These are phyloP conservation scores for Ogataea paraovalis DNA, from an alignment of 805 yeast genomes.

Conservation along the genomic window DNA sequence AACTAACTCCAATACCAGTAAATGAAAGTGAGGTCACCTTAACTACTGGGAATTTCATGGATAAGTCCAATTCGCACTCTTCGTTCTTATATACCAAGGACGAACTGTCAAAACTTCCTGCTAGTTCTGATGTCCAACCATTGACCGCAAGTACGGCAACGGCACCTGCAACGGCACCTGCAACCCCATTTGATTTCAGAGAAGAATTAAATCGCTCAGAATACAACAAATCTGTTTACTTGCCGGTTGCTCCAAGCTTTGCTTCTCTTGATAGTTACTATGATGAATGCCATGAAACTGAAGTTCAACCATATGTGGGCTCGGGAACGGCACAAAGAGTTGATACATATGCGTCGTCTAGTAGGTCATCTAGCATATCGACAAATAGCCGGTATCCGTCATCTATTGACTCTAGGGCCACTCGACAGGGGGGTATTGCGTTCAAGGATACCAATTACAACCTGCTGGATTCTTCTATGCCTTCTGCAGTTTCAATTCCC, in stretches of 20 bases:
- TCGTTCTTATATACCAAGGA: background rate
- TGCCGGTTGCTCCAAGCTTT: conserved; percentile 70
- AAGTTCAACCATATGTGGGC: conserved; percentile 6
- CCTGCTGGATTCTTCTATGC: conserved; percentile 13
- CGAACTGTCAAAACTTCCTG: background rate
- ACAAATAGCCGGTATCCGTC: background rate
- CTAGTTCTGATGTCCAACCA: background rate
- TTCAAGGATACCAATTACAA: conserved; percentile 12
- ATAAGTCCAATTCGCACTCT: background rate
- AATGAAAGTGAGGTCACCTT: conserved; percentile 13
- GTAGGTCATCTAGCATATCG: background rate
- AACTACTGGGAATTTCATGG: conserved; percentile 2
- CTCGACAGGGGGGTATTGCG: background rate
- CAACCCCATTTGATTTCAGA: conserved; percentile 19
- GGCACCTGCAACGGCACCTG: background rate
- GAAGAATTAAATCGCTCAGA: conserved; percentile 15
- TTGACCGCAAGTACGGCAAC: background rate
- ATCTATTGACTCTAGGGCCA: background rate
- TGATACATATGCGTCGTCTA: background rate
- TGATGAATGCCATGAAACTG: conserved; percentile 18
- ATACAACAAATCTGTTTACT: conserved; percentile 6
- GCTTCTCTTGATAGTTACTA: conserved; percentile 73
- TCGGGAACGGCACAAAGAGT: conserved; percentile 7
- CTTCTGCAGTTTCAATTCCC: conserved; percentile 26
- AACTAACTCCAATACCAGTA: conserved; percentile 1